Evolutionary conservation across 495 filamentous ascomycete species (phyloP).

Genomic region (Thermochaetoides thermophila): DNA sequence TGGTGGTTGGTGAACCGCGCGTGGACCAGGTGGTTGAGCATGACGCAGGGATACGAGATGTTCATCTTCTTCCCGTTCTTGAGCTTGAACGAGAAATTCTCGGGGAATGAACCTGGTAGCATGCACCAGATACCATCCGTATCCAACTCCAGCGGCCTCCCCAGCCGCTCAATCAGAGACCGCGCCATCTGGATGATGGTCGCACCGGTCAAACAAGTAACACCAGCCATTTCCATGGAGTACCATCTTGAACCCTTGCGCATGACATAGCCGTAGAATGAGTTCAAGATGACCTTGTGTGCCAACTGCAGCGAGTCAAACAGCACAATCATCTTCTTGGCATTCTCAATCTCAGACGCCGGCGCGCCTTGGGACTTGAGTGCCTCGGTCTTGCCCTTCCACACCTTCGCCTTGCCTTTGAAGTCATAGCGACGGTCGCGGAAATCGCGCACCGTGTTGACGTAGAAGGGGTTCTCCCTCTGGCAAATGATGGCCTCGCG

Average conservation of each 20-base stretch:
- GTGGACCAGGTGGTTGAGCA: slow-evolving; percentile 98
- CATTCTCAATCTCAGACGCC: slow-evolving; percentile 67
- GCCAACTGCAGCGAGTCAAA: slow-evolving; percentile 94
- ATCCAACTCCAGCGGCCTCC: slow-evolving; percentile 89
- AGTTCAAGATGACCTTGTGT: slow-evolving; percentile 98
- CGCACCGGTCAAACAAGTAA: slow-evolving; percentile 92
- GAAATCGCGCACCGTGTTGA: slow-evolving; percentile 89
- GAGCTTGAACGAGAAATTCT: slow-evolving; percentile 88
- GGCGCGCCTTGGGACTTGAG: slow-evolving; percentile 70
- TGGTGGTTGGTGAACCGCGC: slow-evolving; percentile 92
- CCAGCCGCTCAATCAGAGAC: slow-evolving; percentile 85
- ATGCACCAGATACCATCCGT: slow-evolving; percentile 99
- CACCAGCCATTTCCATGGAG: slow-evolving; percentile 98
- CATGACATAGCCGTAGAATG: slow-evolving; percentile 99
- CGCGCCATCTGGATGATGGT: slow-evolving; percentile 96
- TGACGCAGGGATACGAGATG: slow-evolving; percentile 96
- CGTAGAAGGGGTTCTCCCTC: slow-evolving; percentile 96
- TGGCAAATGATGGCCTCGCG: slow-evolving; percentile 97
- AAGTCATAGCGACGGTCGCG: slow-evolving; percentile 94
- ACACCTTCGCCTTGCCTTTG: slow-evolving; percentile 94
- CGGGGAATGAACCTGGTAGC: slow-evolving; percentile 89
- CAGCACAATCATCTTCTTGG: slow-evolving; percentile 95
- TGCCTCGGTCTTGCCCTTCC: slow-evolving; percentile 88
- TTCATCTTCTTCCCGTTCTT: slow-evolving; percentile 90
- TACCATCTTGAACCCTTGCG: slow-evolving; percentile 97